Percentiles rank a stretch among this genome's conserved stretches.
Conservation (phyloP, 305 asterid genomes). For the Solanum hybrid region DNA sequence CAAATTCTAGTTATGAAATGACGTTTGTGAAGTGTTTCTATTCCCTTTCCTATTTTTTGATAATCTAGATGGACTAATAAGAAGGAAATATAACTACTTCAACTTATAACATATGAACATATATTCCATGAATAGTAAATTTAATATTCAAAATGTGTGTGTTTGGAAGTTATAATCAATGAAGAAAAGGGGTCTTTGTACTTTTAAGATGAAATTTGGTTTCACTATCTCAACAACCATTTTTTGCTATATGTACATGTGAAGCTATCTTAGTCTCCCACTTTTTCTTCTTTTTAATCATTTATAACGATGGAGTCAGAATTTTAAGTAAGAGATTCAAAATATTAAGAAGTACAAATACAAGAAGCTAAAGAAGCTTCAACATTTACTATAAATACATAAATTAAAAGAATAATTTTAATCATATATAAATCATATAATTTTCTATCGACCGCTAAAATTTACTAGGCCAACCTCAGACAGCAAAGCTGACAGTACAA, state of each 20-base stretch:
- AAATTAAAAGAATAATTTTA: background rate
- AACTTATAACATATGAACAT: background rate
- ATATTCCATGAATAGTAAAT: background rate
- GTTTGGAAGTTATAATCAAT: background rate
- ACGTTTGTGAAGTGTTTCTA: background rate
- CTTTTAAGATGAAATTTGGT: background rate
- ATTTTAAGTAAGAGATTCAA: background rate
- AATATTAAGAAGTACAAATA: background rate
- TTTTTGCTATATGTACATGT: background rate
- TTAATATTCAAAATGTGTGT: background rate
- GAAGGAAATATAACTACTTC: background rate
- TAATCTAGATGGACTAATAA: no score
- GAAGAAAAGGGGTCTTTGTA: background rate
- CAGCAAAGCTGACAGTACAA: background rate
- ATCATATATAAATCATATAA: background rate
- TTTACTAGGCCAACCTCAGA: background rate
- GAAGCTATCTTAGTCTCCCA: background rate
- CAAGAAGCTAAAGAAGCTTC: background rate
- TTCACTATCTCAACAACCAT: background rate
- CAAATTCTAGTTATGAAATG: background rate
- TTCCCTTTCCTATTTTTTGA: background rate
- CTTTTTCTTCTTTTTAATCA: background rate
- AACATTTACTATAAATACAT: background rate
- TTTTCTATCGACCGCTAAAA: accelerated
- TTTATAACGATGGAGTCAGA: background rate